A percentile compares a stretch with the other conserved stretches of the same genome.
These are phyloP conservation scores for Umbellularia californica DNA, from an alignment of 164 flowering plant genomes.

Conservation along the genomic window DNA sequence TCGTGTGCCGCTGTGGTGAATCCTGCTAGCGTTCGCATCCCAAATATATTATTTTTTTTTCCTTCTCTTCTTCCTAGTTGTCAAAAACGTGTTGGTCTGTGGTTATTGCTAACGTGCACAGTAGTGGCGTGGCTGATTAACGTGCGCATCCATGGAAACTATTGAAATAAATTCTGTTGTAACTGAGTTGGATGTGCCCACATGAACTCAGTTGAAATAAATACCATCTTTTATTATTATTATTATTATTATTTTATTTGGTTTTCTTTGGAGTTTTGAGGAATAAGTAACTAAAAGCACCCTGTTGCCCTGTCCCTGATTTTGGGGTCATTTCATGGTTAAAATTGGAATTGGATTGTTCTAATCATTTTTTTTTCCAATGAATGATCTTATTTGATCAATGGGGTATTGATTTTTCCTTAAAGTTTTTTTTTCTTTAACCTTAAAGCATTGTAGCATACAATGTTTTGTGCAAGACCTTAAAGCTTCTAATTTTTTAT, in stretches of 20 bases:
- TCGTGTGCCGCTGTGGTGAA: neutral
- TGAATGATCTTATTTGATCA: neutral
- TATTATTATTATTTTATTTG: too few relatives aligned
- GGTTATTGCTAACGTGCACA: constrained; percentile 8
- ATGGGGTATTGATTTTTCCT: neutral
- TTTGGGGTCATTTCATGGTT: neutral
- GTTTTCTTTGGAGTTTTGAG: too few relatives aligned
- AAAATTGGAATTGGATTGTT: neutral
- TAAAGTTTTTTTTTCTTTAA: neutral
- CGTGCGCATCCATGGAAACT: neutral
- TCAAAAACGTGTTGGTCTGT: neutral
- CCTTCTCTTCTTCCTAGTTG: neutral
- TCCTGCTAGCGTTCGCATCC: too few relatives aligned
- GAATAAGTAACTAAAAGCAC: too few relatives aligned
- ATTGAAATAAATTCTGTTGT: too few relatives aligned
- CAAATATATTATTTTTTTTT: too few relatives aligned
- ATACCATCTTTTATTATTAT: too few relatives aligned
- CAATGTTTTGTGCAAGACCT: neutral
- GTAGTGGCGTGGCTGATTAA: neutral
- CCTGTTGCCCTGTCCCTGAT: neutral
- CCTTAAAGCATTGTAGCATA: neutral
- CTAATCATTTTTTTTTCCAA: neutral
- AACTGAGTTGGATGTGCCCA: too few relatives aligned
- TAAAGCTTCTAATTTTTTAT: neutral
- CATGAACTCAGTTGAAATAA: too few relatives aligned